Conservation (phyloP, 2,329 filamentous ascomycete species). For the Claviceps humidiphila region DNA sequence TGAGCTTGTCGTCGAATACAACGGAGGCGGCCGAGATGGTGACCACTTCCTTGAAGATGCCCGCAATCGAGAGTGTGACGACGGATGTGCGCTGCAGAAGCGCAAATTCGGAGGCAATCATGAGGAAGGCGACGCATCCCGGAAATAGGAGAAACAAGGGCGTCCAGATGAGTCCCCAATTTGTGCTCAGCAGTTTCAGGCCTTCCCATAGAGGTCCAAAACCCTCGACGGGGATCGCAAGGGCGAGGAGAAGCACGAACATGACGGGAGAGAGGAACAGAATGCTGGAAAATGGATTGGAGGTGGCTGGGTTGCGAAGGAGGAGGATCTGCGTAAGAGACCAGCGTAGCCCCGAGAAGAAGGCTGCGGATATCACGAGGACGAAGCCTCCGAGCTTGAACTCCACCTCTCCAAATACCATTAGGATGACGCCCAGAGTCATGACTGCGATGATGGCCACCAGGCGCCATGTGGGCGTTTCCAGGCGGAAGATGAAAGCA, state of each 20-base stretch:
- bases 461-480: constrained; percentile 73
- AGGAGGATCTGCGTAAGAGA: constrained; percentile 95
- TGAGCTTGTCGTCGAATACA: constrained; percentile 80
- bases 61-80: constrained; percentile 89
- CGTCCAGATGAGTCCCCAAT: constrained; percentile 55
- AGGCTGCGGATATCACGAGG: constrained; percentile 83
- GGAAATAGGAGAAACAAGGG: constrained; percentile 75
- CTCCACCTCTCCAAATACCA: constrained; percentile 90
- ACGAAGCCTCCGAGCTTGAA: constrained; percentile 80
- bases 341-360: constrained; percentile 96
- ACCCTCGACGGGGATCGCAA: constrained; percentile 80
- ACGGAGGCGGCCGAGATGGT: constrained; percentile 82
- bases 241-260: constrained; percentile 68
- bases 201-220: constrained; percentile 54
- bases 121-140: constrained; percentile 80
- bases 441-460: constrained; percentile 81
- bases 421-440: constrained; percentile 90
- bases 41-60: constrained; percentile 97
- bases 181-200: constrained; percentile 45
- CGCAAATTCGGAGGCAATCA: constrained; percentile 94
- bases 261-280: constrained; percentile 97
- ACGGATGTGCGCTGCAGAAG: constrained; percentile 89
- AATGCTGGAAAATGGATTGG: constrained; percentile 92
- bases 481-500: constrained; percentile 85
- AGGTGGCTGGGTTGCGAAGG: constrained; percentile 83